Conservation (phyloP, 2,329 filamentous ascomycete species). For the Leptographium procerum region DNA sequence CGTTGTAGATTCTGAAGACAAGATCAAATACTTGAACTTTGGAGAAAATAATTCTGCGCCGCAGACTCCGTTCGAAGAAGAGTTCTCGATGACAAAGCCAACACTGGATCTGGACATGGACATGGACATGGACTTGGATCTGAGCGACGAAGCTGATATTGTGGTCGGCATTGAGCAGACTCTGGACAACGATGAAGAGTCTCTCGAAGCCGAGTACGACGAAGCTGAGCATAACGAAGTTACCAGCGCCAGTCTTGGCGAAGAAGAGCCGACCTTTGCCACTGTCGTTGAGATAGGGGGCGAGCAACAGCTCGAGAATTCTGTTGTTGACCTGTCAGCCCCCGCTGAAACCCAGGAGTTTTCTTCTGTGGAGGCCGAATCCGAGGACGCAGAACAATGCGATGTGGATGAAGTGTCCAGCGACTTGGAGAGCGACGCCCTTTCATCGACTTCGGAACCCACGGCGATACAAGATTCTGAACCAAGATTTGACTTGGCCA, state of each 20-base stretch:
- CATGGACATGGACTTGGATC: not conserved
- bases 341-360: not conserved
- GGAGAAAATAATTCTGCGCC: not conserved
- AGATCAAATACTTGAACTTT: not conserved
- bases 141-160: not conserved
- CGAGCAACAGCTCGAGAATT: not conserved
- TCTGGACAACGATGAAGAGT: not conserved
- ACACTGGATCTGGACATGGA: not conserved
- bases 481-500: not conserved
- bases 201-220: not conserved
- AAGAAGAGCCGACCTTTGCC: not conserved
- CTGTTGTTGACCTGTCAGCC: not conserved
- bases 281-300: not conserved
- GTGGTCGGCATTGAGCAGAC: not conserved
- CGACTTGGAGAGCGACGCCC: no score
- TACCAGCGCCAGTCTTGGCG: not conserved
- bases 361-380: not conserved
- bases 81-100: conserved; percentile 4
- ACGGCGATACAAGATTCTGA: not conserved
- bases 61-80: not conserved
- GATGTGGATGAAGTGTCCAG: no score
- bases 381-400: no score
- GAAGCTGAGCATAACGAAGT: no score
- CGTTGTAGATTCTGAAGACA: not conserved
- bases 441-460: no score